A percentile compares a stretch with the other conserved stretches of the same genome.
Evolutionary conservation across 2,329 filamentous ascomycete genomes (phyloP).

Genomic region (Diaporthe citriasiana): DNA sequence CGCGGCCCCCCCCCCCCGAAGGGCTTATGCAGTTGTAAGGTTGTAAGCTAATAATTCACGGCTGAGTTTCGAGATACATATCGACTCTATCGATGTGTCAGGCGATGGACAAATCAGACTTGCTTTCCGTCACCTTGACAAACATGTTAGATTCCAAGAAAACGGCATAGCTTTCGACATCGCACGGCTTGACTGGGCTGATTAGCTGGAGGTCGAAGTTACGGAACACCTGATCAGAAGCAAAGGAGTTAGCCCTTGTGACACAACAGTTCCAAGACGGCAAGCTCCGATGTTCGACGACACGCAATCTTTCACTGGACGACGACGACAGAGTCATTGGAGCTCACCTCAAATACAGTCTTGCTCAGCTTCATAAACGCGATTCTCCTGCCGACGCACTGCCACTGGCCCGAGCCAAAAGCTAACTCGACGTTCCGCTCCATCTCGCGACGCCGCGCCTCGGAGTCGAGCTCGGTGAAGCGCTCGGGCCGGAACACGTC

Average conservation of each 20-base stretch:
- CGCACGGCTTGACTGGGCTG: slow-evolving; percentile 53
- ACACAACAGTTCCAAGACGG: slow-evolving; percentile 53
- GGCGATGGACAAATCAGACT: neutral
- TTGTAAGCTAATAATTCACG: too few relatives aligned
- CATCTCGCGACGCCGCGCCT: slow-evolving; percentile 48
- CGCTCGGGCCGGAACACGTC: slow-evolving; percentile 72
- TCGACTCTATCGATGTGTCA: neutral
- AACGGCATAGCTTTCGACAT: neutral
- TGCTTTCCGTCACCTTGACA: slow-evolving; percentile 8
- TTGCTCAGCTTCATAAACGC: slow-evolving; percentile 61
- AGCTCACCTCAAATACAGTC: slow-evolving; percentile 55
- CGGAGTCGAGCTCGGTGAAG: slow-evolving; percentile 64
- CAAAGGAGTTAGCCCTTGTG: slow-evolving; percentile 45
- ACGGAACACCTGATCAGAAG: slow-evolving; percentile 7
- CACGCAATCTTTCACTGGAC: slow-evolving; percentile 52
- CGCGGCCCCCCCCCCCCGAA: too few relatives aligned
- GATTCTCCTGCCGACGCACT: slow-evolving; percentile 58
- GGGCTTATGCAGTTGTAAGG: too few relatives aligned
- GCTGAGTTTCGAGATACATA: neutral
- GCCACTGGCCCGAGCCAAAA: slow-evolving; percentile 56
- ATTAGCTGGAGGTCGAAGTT: slow-evolving; percentile 41
- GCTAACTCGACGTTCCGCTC: slow-evolving; percentile 53
- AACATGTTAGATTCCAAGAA: slow-evolving; percentile 17
- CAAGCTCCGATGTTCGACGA: slow-evolving; percentile 55
- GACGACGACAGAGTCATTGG: slow-evolving; percentile 50